phyloP scores from a whole-genome alignment of 805 yeast genomes.

The Komagataella pastoris region DNA sequence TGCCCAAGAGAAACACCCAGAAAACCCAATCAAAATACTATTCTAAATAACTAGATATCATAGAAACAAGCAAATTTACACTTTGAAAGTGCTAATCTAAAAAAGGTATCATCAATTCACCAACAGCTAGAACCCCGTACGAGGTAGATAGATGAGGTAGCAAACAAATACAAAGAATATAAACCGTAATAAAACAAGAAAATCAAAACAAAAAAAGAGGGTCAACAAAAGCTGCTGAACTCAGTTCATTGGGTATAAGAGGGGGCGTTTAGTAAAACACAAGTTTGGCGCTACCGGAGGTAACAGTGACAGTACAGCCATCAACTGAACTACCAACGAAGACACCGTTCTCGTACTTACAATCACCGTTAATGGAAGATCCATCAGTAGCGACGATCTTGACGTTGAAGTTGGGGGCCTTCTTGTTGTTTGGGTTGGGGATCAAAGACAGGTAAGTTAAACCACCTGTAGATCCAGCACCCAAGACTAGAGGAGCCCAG shows the following conservation, averaged over 20 bases:
- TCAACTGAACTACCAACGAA: slow-evolving; percentile 47
- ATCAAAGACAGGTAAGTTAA: slow-evolving; percentile 77
- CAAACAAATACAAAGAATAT: not conserved
- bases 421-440: slow-evolving; percentile 85
- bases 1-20: not conserved
- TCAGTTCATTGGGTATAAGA: not conserved
- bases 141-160: not conserved
- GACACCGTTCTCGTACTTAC: slow-evolving; percentile 27
- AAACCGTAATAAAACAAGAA: not conserved
- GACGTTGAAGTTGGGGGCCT: slow-evolving; percentile 43
- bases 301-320: slow-evolving; percentile 62
- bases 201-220: not conserved
- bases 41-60: too few relatives aligned
- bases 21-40: not conserved
- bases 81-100: not conserved
- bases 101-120: not conserved
- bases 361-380: slow-evolving; percentile 22
- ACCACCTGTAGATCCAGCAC: slow-evolving; percentile 74
- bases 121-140: not conserved
- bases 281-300: slow-evolving; percentile 20
- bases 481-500: slow-evolving; percentile 96
- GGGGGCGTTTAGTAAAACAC: slow-evolving; percentile 12
- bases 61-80: not conserved
- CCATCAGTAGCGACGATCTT: slow-evolving; percentile 25
- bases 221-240: not conserved